Conservation (phyloP, 148 eudicot genomes). For the Chenopodium quinoa region DNA sequence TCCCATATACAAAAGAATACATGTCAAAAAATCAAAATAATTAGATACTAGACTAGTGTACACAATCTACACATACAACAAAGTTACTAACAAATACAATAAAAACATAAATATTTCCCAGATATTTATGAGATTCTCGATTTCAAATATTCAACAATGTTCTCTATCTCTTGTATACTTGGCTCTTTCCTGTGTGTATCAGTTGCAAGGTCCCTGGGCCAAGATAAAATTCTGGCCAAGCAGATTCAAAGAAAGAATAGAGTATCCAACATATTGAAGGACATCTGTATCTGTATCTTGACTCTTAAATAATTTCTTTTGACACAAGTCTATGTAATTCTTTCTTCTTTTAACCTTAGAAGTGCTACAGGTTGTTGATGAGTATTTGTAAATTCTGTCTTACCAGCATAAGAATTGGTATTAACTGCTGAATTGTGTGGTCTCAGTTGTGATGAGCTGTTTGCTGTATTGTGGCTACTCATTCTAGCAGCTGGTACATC, state of each 20-base stretch:
- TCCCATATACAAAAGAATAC: conserved; percentile 34
- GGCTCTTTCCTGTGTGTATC: conserved; percentile 24
- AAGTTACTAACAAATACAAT: conserved; percentile 19
- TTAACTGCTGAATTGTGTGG: conserved; percentile 38
- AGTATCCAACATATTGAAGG: conserved; percentile 7
- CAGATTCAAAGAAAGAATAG: conserved; percentile 6
- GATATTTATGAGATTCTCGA: neutral
- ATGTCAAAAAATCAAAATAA: conserved; percentile 18
- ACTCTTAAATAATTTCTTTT: neutral
- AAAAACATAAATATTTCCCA: conserved; percentile 3
- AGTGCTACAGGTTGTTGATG: conserved; percentile 50
- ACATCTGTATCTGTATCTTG: conserved; percentile 10
- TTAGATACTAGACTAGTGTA: conserved; percentile 22
- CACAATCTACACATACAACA: conserved; percentile 33
- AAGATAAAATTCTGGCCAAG: conserved; percentile 12
- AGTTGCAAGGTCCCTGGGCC: conserved; percentile 9
- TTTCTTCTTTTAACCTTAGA: conserved; percentile 70
- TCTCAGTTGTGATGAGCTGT: conserved; percentile 35
- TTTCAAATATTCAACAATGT: neutral
- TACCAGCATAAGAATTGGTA: conserved; percentile 30
- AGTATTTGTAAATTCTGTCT: conserved; percentile 34
- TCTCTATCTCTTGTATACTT: conserved; percentile 11
- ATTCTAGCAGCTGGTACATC: conserved; percentile 76
- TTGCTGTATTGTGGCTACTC: conserved; percentile 71
- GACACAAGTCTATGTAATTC: conserved; percentile 32